These are phyloP conservation scores for Ascocoryne sarcoides DNA, from an alignment of 2,329 filamentous ascomycete genomes.

Conservation along the genomic window DNA sequence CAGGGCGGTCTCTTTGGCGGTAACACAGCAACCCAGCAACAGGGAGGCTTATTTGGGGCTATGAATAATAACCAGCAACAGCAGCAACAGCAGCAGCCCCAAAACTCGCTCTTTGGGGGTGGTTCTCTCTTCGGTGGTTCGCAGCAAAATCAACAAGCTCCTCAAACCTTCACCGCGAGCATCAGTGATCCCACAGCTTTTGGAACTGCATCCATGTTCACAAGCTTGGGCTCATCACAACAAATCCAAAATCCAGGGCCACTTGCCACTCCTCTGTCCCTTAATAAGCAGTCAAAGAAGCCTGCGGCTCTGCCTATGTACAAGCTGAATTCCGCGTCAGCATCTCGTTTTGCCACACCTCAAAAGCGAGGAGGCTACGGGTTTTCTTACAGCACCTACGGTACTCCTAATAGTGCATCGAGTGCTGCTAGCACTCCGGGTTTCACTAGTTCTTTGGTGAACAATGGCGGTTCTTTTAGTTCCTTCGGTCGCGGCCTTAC, in stretches of 20 bases:
- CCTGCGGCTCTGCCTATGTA: slow-evolving; percentile 76
- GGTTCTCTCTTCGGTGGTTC: slow-evolving; percentile 52
- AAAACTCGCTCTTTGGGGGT: slow-evolving; percentile 52
- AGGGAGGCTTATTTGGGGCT: slow-evolving; percentile 27
- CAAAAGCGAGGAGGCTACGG: slow-evolving; percentile 82
- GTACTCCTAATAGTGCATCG: slow-evolving; percentile 65
- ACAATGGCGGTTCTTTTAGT: too few species aligned
- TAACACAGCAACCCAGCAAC: slow-evolving; percentile 20
- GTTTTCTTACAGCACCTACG: slow-evolving; percentile 88
- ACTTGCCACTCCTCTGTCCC: slow-evolving; percentile 79
- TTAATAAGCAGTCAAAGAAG: slow-evolving; percentile 52
- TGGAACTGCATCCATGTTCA: slow-evolving; percentile 79
- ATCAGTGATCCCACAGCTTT: slow-evolving; percentile 82
- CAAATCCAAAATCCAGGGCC: slow-evolving; percentile 67
- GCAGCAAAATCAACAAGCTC: slow-evolving; percentile 42
- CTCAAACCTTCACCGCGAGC: slow-evolving; percentile 65
- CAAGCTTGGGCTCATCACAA: slow-evolving; percentile 54
- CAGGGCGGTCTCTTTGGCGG: slow-evolving; percentile 44
- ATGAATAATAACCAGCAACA: slow-evolving; percentile 19
- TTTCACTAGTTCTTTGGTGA: slow-evolving; percentile 59
- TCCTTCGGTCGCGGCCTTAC: slow-evolving; percentile 54
- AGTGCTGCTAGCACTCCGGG: slow-evolving; percentile 61
- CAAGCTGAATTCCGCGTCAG: slow-evolving; percentile 74
- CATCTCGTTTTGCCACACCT: slow-evolving; percentile 72
- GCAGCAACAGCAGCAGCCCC: slow-evolving; percentile 33